Evolutionary conservation across 176 grass and related monocot genomes (phyloP).

Genomic region (Triticum timopheevii): DNA sequence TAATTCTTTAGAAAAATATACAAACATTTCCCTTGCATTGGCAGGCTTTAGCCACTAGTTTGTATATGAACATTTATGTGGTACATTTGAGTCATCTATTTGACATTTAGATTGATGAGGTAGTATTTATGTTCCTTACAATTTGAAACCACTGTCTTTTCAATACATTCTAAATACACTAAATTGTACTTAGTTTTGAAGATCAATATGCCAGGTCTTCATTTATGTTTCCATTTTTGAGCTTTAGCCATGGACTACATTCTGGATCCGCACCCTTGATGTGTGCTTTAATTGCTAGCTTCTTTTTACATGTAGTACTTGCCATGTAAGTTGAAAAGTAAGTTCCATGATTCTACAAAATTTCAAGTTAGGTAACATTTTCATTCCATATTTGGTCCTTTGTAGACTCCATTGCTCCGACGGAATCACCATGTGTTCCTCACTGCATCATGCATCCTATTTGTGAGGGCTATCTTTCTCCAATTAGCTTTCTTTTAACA

Average conservation of each 20-base stretch:
- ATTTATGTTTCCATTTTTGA: constrained; percentile 41
- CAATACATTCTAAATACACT: background rate
- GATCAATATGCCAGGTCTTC: constrained; percentile 73
- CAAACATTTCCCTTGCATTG: background rate
- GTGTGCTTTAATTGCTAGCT: constrained; percentile 57
- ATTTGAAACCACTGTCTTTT: background rate
- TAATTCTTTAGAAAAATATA: too few species aligned
- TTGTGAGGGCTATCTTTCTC: constrained; percentile 67
- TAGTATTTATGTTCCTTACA: background rate
- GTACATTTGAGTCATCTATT: constrained; percentile 70
- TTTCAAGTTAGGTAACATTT: background rate
- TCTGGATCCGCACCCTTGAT: constrained; percentile 52
- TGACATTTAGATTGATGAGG: constrained; percentile 80
- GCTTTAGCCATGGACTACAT: constrained; percentile 55
- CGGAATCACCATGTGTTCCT: constrained; percentile 74
- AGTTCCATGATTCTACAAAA: background rate
- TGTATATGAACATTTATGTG: constrained; percentile 83
- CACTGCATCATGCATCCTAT: constrained; percentile 65
- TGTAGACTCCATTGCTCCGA: constrained; percentile 57
- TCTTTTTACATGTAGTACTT: constrained; percentile 51
- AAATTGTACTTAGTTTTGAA: constrained; percentile 24
- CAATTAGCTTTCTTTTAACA: constrained; percentile 74
- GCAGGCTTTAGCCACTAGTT: constrained; percentile 54
- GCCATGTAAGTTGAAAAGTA: too few species aligned
- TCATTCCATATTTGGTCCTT: background rate